A percentile compares a stretch with the other conserved stretches of the same genome.
Conservation (phyloP, 345 rosid genomes). For the Diplotaxis tenuifolia region DNA sequence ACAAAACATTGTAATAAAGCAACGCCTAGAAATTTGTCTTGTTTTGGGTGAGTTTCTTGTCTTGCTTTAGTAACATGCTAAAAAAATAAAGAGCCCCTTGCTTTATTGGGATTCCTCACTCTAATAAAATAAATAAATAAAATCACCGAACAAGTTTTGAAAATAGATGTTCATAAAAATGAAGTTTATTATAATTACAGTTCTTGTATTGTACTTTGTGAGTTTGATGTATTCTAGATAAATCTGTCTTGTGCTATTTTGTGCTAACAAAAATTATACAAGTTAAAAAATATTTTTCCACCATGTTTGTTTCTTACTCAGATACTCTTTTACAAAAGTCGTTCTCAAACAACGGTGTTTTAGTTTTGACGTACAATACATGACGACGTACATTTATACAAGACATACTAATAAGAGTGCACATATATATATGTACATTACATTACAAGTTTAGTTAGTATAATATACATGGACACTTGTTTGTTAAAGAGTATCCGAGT, state of each 20-base stretch:
- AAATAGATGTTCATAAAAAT: background rate
- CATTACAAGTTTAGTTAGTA: constrained; percentile 10
- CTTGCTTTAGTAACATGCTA: constrained; percentile 84
- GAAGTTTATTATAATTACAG: no score
- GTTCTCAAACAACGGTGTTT: background rate
- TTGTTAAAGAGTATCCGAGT: constrained; percentile 20
- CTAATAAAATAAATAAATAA: background rate
- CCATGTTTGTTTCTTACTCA: no score
- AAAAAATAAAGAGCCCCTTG: constrained; percentile 42
- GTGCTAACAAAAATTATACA: background rate
- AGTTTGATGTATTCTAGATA: background rate
- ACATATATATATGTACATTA: constrained; percentile 17
- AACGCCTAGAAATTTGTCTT: constrained; percentile 45
- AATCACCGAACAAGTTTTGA: background rate
- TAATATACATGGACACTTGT: background rate
- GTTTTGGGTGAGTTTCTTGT: constrained; percentile 52
- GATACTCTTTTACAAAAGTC: no score
- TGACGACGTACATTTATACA: background rate
- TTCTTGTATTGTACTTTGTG: no score
- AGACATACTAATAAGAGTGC: background rate
- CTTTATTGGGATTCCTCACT: constrained; percentile 80
- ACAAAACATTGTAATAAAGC: constrained; percentile 19
- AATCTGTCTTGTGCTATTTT: background rate
- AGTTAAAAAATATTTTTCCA: background rate
- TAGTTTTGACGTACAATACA: background rate